Percentiles rank a stretch among this genome's conserved stretches.
These are phyloP conservation scores for Colletotrichum scovillei DNA, from an alignment of 2,329 filamentous ascomycete species.

Conservation along the genomic window DNA sequence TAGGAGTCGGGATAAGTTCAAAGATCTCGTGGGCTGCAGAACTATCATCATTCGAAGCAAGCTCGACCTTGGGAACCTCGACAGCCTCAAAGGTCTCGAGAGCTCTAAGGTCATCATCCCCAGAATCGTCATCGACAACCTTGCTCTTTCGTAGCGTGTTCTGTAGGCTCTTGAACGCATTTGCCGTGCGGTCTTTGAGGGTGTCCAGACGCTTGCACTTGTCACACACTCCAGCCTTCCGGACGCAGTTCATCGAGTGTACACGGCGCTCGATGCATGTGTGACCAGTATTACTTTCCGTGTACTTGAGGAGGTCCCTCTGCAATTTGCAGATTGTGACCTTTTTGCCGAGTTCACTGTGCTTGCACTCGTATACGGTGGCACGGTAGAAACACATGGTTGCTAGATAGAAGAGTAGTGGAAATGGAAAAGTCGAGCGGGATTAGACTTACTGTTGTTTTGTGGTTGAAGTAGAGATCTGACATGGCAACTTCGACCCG, in stretches of 20 bases:
- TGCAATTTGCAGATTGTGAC: constrained; percentile 18
- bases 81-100: neutral
- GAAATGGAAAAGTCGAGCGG: no score
- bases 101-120: no score
- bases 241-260: constrained; percentile 25
- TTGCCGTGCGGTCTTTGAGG: neutral
- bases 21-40: neutral
- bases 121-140: neutral
- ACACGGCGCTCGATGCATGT: neutral
- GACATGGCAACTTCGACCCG: neutral
- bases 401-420: neutral
- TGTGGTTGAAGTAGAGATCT: neutral
- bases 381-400: constrained; percentile 40
- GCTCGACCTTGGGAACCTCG: neutral
- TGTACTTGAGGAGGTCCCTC: constrained; percentile 12
- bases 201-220: constrained; percentile 26
- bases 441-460: neutral
- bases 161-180: neutral
- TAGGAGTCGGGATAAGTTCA: neutral
- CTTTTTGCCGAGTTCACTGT: constrained; percentile 29
- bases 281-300: neutral
- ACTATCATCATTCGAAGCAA: neutral
- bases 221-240: neutral
- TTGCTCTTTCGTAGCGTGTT: constrained; percentile 4
- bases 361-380: constrained; percentile 37